phyloP scores from a whole-genome alignment of 208 protist genomes.

The Leishmania lainsoni region DNA sequence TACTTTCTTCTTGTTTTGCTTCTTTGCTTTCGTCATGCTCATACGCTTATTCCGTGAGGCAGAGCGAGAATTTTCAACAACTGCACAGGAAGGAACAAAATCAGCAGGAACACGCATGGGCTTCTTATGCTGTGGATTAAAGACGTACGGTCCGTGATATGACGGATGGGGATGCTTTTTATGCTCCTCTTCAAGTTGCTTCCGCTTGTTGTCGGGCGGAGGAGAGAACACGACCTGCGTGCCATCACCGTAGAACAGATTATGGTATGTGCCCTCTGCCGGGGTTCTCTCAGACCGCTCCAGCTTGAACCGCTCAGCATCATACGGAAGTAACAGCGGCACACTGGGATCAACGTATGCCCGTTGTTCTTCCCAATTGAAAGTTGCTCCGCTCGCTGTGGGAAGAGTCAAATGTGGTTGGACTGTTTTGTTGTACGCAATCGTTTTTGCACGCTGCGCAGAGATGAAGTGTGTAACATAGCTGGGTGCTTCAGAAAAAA shows the following conservation, averaged over 20 bases:
- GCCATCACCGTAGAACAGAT: slow-evolving; percentile 76
- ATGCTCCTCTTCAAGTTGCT: slow-evolving; percentile 51
- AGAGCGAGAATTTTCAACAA: slow-evolving; percentile 27
- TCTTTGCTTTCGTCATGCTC: slow-evolving; percentile 13
- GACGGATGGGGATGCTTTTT: slow-evolving; percentile 30
- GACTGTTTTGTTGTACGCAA: slow-evolving; percentile 20
- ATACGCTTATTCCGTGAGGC: background rate
- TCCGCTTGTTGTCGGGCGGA: slow-evolving; percentile 69
- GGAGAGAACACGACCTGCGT: slow-evolving; percentile 55
- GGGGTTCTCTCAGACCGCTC: slow-evolving; percentile 30
- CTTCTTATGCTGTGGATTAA: slow-evolving; percentile 36
- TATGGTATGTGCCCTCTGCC: slow-evolving; percentile 61
- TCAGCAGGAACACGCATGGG: slow-evolving; percentile 57
- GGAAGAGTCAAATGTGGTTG: slow-evolving; percentile 16
- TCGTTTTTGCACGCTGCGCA: slow-evolving; percentile 7
- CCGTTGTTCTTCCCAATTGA: slow-evolving; percentile 38
- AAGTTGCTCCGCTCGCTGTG: slow-evolving; percentile 13
- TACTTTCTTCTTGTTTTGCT: slow-evolving; percentile 8
- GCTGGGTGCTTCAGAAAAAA: slow-evolving; percentile 72
- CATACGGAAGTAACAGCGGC: slow-evolving; percentile 64
- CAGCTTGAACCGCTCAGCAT: slow-evolving; percentile 39
- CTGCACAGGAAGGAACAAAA: slow-evolving; percentile 83
- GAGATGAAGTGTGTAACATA: slow-evolving; percentile 35
- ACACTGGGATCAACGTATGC: slow-evolving; percentile 75
- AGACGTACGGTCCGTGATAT: slow-evolving; percentile 19